phyloP scores from a whole-genome alignment of 2,329 filamentous ascomycete species.

The Colletotrichum sp. region DNA sequence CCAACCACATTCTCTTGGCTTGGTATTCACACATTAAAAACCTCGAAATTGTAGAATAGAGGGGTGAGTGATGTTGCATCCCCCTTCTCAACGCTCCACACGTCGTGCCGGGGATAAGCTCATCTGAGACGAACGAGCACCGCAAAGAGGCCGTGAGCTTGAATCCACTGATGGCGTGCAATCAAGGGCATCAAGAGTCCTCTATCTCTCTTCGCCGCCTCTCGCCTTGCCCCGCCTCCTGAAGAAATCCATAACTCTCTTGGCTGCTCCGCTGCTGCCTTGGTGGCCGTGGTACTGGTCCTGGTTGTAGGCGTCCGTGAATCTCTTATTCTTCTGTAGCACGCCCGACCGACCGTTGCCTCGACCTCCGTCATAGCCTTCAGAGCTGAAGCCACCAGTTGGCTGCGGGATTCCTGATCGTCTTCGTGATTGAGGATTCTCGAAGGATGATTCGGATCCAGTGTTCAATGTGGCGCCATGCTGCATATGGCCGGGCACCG shows the following conservation, averaged over 20 bases:
- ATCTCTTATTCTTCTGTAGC: constrained; percentile 86
- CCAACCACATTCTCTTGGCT: constrained; percentile 5
- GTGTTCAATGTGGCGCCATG: constrained; percentile 53
- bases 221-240: constrained; percentile 81
- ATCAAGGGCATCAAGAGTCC: background rate
- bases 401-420: constrained; percentile 49
- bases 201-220: constrained; percentile 60
- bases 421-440: constrained; percentile 36
- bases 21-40: constrained; percentile 20
- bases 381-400: constrained; percentile 44
- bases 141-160: constrained; percentile 10
- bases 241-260: constrained; percentile 99
- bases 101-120: constrained; percentile 17
- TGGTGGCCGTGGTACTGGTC: constrained; percentile 73
- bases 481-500: constrained; percentile 52
- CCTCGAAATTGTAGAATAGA: background rate
- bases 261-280: constrained; percentile 85
- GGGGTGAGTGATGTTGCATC: background rate
- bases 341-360: constrained; percentile 17
- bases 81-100: constrained; percentile 7
- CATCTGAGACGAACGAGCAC: constrained; percentile 10
- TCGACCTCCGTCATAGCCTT: constrained; percentile 43
- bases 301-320: constrained; percentile 86
- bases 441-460: constrained; percentile 60
- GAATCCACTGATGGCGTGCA: constrained; percentile 3